Evolutionary conservation across 306 rosid genomes (phyloP).

Genomic region (Cicer bijugum): DNA sequence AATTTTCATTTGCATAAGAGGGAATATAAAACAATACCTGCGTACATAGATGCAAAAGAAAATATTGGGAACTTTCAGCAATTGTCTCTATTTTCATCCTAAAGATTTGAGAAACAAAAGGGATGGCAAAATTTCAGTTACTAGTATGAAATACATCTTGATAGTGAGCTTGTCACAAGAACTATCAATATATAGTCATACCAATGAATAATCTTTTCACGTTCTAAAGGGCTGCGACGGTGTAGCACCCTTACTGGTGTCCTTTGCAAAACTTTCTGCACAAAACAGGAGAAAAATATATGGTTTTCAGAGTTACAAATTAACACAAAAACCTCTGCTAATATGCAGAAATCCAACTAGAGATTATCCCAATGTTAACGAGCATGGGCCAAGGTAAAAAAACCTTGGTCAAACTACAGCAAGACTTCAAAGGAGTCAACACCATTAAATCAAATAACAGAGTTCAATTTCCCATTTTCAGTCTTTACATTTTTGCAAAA

Average conservation of each 20-base stretch:
- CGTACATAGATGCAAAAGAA: conserved; percentile 87
- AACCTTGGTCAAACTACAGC: conserved; percentile 20
- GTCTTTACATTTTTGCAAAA: not conserved
- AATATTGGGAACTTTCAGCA: conserved; percentile 78
- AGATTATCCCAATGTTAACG: conserved; percentile 11
- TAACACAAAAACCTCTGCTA: not conserved
- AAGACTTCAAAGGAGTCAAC: conserved; percentile 16
- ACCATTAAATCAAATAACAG: conserved; percentile 12
- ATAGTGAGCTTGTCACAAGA: conserved; percentile 27
- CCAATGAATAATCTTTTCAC: conserved; percentile 93
- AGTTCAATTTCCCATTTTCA: conserved; percentile 35
- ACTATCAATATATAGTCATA: conserved; percentile 44
- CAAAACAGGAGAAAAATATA: conserved; percentile 24
- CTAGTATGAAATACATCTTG: conserved; percentile 8
- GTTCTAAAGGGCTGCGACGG: conserved; percentile 93
- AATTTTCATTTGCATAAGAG: not conserved
- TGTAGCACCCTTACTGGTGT: conserved; percentile 97
- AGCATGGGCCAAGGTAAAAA: conserved; percentile 26
- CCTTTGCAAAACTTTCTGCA: conserved; percentile 76
- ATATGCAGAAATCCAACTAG: conserved; percentile 10
- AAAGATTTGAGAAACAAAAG: conserved; percentile 44
- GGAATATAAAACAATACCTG: conserved; percentile 61
- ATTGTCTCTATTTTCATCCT: conserved; percentile 88
- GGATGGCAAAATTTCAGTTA: conserved; percentile 34
- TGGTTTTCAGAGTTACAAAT: conserved; percentile 9